Evolutionary conservation across 805 yeast genomes (phyloP), one percentile per base, ranked within the genome.

Genomic region (Barnettozyma pratensis): DNA sequence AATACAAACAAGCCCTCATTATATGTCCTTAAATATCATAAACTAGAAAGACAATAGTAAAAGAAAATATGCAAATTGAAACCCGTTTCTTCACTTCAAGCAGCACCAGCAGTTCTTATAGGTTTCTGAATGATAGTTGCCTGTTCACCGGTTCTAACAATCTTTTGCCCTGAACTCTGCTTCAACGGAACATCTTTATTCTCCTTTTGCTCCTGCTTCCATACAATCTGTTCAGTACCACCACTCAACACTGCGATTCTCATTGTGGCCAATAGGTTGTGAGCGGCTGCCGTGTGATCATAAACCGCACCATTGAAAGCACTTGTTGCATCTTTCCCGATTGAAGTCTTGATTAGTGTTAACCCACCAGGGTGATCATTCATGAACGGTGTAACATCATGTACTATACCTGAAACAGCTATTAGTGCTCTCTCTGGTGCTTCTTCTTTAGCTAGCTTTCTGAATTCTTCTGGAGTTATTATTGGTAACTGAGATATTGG

Each of bases 251-350:
- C 91, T 1, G 96, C 96, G 12, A 91, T 84, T 60, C 98, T 77
- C 97, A 91, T 89, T 1, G 96, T 91, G 2, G 96, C 95, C 51
- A 91, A 71, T 51, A 91, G 68, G 67, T 91, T 91, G 61, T 85
- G 86, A 1, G 97, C 97, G 0, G 97, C 97, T 49, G 92, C 89
- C 58, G 94, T 85, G 66, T 91, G 98, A 48, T 81, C 80, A 68
- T 91, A 91, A 10, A 91, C 97, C 3, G 96, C 97, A 26, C 98
- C 97, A 64, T 85, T 89, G 67, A 91, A 91, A 3, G 96, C 97
- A 45, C 86, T 82, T 3, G 97, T 90, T 7, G 96, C 97, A 65
- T 91, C 97, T 65, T 86, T 87, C 10, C 97, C 97, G 49, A 87
- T 83, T 2, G 96, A 87, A 0, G 94, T 82, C 54, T 73, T 73